A percentile compares a stretch with the other conserved stretches of the same genome.
phyloP scores from a whole-genome alignment of 1,284 basidiomycete genomes.

The Fomitiporia mediterranea region DNA sequence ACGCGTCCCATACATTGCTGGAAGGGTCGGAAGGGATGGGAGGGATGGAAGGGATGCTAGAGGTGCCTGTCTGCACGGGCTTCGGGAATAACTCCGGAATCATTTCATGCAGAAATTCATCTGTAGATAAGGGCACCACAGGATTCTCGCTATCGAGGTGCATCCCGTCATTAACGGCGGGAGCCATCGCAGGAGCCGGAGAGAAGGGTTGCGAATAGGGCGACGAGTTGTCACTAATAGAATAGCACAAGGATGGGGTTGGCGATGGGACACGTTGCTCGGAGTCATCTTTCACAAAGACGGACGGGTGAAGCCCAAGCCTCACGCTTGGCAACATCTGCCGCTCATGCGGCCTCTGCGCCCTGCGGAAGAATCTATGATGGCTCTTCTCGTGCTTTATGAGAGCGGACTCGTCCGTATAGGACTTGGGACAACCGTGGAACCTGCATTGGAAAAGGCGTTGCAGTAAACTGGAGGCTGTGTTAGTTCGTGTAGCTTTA shows the following conservation, averaged over 20 bases:
- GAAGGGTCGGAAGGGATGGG: no score
- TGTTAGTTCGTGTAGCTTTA: not conserved
- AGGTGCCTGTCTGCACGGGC: no score
- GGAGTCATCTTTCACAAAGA: not conserved
- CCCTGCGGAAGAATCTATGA: slow-evolving; percentile 1
- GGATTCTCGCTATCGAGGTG: no score
- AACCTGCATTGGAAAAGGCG: not conserved
- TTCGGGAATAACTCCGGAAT: no score
- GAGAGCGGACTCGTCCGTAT: not conserved
- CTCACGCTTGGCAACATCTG: not conserved
- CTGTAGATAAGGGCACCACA: no score
- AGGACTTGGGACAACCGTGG: not conserved
- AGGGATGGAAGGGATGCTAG: no score
- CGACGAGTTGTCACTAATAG: no score
- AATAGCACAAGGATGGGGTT: not conserved
- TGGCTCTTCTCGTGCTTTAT: not conserved
- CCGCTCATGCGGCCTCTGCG: not conserved
- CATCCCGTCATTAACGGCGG: no score
- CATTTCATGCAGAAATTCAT: no score
- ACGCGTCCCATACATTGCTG: no score
- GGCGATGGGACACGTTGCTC: not conserved
- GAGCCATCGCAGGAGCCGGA: no score
- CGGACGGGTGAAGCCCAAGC: not conserved
- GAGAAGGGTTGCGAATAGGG: no score
- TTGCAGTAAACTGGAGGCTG: not conserved